phyloP scores from a whole-genome alignment of 2,329 filamentous ascomycete species.

The Orbilia blumenaviensis region DNA sequence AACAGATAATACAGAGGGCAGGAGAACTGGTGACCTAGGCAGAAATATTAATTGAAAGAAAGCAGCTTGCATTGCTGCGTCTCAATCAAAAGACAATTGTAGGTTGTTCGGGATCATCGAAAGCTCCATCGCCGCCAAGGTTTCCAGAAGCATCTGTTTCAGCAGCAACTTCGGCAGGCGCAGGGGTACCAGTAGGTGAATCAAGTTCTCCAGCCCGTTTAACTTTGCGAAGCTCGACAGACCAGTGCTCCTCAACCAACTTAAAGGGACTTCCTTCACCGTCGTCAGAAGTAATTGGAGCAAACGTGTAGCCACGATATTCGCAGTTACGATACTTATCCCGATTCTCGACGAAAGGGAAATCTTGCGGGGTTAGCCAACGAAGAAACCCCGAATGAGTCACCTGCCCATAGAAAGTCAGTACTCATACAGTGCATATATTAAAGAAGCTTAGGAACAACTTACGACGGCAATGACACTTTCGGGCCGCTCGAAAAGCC shows the following conservation, averaged over 20 bases:
- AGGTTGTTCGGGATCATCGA: conserved; percentile 39
- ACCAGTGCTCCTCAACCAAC: conserved; percentile 50
- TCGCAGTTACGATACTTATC: conserved; percentile 49
- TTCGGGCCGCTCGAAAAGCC: conserved; percentile 40
- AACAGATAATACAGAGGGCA: too few species aligned
- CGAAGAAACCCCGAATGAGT: conserved; percentile 48
- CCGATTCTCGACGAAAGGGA: conserved; percentile 39
- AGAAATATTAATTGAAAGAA: background rate
- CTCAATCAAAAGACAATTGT: conserved; percentile 39
- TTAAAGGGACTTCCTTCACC: conserved; percentile 41
- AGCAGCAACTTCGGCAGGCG: background rate
- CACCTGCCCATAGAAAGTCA: conserved; percentile 12
- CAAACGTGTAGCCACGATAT: conserved; percentile 36
- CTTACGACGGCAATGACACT: conserved; percentile 50
- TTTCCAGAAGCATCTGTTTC: background rate
- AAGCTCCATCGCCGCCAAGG: conserved; percentile 14
- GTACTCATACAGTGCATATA: too few species aligned
- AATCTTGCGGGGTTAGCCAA: conserved; percentile 46
- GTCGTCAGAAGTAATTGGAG: conserved; percentile 19
- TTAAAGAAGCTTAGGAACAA: too few species aligned
- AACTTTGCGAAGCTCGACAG: conserved; percentile 10
- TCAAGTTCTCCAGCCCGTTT: conserved; percentile 24
- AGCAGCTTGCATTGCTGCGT: background rate
- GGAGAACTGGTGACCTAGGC: too few species aligned
- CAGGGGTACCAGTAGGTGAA: background rate